A percentile compares a stretch with the other conserved stretches of the same genome.
Conservation (phyloP, 2,329 filamentous ascomycete species). For the Microdochium paspali region DNA sequence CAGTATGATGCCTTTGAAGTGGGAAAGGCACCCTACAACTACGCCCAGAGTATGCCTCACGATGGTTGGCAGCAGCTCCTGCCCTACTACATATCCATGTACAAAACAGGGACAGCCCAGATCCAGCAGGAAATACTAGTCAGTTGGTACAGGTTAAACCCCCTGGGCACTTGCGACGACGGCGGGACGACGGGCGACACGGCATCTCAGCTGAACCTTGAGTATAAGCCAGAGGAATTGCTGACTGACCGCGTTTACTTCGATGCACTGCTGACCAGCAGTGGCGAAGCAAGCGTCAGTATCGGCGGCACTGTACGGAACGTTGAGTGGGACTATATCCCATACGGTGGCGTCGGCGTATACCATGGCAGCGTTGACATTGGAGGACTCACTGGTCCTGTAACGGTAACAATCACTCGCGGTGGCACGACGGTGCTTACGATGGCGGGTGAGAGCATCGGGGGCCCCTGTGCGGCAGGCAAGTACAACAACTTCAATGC, state of each 20-base stretch:
- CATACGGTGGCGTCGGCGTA: conserved; percentile 15
- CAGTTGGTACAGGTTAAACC: conserved; percentile 16
- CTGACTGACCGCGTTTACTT: conserved; percentile 10
- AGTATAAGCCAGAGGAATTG: conserved; percentile 9
- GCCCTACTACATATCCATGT: conserved; percentile 23
- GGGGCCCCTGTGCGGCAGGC: too few species aligned
- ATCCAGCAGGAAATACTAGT: conserved; percentile 14
- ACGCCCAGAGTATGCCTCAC: conserved; percentile 27
- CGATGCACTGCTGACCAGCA: conserved; percentile 16
- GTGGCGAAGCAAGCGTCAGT: conserved; percentile 14
- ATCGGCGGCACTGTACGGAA: conserved; percentile 14
- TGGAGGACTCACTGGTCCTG: too few species aligned
- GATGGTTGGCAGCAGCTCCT: conserved; percentile 9
- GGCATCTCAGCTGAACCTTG: conserved; percentile 13
- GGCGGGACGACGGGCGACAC: conserved; percentile 19
- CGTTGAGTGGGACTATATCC: conserved; percentile 13
- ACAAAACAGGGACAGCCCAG: conserved; percentile 18
- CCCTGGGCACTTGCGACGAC: conserved; percentile 8
- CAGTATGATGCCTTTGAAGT: conserved; percentile 20
- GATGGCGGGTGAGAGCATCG: too few species aligned
- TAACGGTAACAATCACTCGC: conserved; percentile 9
- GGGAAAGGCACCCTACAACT: conserved; percentile 32
- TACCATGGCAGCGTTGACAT: conserved; percentile 21
- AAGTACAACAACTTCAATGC: conserved; percentile 30
- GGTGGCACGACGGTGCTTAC: too few species aligned